Base-by-base conservation (phyloP, 352 stramenopile genomes). In the Phytopythium aichiense region DNA sequence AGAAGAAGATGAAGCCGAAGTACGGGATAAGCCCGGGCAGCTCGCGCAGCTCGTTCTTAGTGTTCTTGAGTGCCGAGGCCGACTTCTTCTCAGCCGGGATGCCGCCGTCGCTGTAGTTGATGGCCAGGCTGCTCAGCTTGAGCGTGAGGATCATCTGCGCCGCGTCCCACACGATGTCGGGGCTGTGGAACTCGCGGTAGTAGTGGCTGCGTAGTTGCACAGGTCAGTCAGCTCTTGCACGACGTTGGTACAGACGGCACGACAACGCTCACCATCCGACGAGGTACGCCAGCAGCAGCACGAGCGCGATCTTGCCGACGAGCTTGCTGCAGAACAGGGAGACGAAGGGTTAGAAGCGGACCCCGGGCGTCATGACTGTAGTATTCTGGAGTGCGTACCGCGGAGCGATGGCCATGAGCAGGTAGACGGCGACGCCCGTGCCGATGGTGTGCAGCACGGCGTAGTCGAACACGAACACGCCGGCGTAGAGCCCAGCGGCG, bases 71-170 rank as follows among this genome's bases (percentile, higher is more conserved):
- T 71, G 89, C 91, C 30, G 69, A 69, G 0, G 79, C 64, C 38
- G 82, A 91, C 66, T 91, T 91, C 61, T 88, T 83, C n/a, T 93
- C 81, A 51, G 79, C 87, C 12, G 81, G 68, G 22, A 95, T 52
- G 16, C 63, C 68, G 18, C 79, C 87, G 38, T 95, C 87, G 53
- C 81, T 88, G 70, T 93, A 95, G 69, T 92, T 95, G 43, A 91
- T 85, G 5, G 84, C 82, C 25, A 92, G 65, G 62, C 75, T 87
- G 68, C 77, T 89, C 22, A 95, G 71, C 65, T 95, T 95, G 15
- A 95, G 74, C 49, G 83, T 93, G 46, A 93, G 55, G 58, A 95
- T 89, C 87, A 95, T 95, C 64, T 93, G 84, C n/a, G 86, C 82
- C 50, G 79, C 74, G 62, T 93, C 84, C 86, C 86, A 94, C 23